These are phyloP conservation scores for Porphyrellus sp. DNA, from an alignment of 1,284 basidiomycete genomes.

Conservation along the genomic window DNA sequence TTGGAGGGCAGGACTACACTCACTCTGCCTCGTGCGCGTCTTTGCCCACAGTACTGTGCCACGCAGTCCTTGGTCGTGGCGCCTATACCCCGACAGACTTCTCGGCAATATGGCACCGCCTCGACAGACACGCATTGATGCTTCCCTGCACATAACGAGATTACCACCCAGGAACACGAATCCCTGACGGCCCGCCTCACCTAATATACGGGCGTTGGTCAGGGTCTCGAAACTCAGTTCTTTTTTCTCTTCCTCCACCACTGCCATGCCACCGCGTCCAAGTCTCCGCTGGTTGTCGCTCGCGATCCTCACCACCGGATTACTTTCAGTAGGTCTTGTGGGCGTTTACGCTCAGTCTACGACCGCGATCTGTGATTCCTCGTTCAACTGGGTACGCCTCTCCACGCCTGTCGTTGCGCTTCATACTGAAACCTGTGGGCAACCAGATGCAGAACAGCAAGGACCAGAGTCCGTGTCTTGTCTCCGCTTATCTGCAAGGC, in stretches of 20 bases:
- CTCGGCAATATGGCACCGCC: neutral
- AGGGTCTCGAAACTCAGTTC: neutral
- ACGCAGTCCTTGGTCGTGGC: neutral
- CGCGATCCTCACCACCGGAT: constrained; percentile 14
- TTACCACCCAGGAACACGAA: constrained; percentile 11
- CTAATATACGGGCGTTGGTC: neutral
- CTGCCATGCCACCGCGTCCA: constrained; percentile 11
- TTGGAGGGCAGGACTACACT: neutral
- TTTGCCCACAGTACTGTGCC: neutral
- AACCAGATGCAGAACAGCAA: constrained; percentile 34
- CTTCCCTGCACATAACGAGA: neutral
- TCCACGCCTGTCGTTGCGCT: neutral
- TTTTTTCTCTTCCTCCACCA: neutral
- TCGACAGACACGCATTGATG: neutral
- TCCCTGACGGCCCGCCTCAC: neutral
- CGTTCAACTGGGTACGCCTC: constrained; percentile 28
- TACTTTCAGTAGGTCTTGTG: constrained; percentile 17
- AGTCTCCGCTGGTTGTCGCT: constrained; percentile 13
- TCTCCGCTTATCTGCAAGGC: constrained; percentile 34
- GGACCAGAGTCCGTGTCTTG: constrained; percentile 35
- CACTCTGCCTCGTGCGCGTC: neutral
- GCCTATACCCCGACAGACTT: neutral
- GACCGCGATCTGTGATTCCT: constrained; percentile 16
- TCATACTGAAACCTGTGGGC: neutral
- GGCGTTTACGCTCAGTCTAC: constrained; percentile 22